Percentiles rank a stretch among this genome's conserved stretches.
Evolutionary conservation across 176 grass and related monocot genomes (phyloP).

Genomic region (Aechmea fasciata): DNA sequence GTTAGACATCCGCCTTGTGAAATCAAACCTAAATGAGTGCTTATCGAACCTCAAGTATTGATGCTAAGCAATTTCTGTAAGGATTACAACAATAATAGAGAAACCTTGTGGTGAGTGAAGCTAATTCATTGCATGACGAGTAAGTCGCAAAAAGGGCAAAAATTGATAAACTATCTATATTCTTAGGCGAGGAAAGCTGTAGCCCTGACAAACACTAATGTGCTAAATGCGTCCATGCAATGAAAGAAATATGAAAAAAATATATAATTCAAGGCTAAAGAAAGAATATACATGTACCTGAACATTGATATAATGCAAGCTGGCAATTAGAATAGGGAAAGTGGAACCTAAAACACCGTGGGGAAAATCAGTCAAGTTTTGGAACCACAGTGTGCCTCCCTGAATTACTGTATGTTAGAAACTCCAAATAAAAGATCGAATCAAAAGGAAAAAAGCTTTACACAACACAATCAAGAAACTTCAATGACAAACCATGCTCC

Average conservation of each 20-base stretch:
- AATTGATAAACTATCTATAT: no score
- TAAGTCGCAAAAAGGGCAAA: no score
- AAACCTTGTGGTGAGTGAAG: no score
- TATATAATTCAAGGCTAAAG: not conserved
- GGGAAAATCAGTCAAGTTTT: conserved; percentile 59
- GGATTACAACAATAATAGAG: no score
- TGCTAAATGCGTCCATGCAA: not conserved
- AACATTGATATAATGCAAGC: conserved; percentile 83
- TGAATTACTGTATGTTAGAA: conserved; percentile 22
- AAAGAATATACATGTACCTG: conserved; percentile 47
- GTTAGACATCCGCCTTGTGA: no score
- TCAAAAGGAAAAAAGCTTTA: not conserved
- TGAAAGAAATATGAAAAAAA: not conserved
- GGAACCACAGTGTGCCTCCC: conserved; percentile 82
- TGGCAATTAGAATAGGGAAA: conserved; percentile 74
- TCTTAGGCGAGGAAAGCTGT: no score
- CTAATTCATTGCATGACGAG: no score
- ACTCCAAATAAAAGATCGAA: conserved; percentile 18
- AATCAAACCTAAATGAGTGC: no score
- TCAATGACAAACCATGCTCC: conserved; percentile 9
- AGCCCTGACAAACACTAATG: not conserved
- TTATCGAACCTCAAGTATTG: no score
- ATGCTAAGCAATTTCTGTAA: no score
- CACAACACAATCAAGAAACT: conserved; percentile 2
- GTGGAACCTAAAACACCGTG: conserved; percentile 55